Evolutionary conservation across 208 protist genomes (phyloP).

Genomic region (Trichomonas vaginalis): DNA sequence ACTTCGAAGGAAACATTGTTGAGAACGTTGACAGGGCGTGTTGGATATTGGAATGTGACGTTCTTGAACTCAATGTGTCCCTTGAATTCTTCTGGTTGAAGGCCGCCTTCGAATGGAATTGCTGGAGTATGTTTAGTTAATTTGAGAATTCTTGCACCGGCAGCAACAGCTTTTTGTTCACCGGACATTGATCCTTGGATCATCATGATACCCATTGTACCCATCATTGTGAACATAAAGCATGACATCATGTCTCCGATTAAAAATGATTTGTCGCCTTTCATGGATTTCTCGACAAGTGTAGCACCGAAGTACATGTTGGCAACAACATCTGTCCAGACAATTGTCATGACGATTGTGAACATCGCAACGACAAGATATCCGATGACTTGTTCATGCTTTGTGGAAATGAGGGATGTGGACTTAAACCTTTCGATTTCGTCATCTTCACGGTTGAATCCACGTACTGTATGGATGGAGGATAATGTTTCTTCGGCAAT

Average conservation of each 20-base stretch:
- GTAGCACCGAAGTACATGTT: not conserved
- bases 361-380: not conserved
- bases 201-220: not conserved
- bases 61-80: not conserved
- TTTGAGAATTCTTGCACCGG: not conserved
- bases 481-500: not conserved
- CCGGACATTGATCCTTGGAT: not conserved
- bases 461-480: not conserved
- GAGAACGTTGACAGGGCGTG: not conserved
- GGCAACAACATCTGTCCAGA: not conserved
- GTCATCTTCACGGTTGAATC: not conserved
- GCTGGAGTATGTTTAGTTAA: not conserved
- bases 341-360: not conserved
- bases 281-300: not conserved
- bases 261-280: not conserved
- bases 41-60: conserved; percentile 6
- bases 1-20: not conserved
- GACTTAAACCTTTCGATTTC: not conserved
- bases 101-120: not conserved
- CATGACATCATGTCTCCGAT: not conserved
- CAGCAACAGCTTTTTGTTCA: not conserved
- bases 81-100: not conserved
- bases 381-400: not conserved
- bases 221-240: not conserved
- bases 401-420: too few species aligned